Conservation (phyloP, 139 green algal genomes). For the Ulvella scutata region DNA sequence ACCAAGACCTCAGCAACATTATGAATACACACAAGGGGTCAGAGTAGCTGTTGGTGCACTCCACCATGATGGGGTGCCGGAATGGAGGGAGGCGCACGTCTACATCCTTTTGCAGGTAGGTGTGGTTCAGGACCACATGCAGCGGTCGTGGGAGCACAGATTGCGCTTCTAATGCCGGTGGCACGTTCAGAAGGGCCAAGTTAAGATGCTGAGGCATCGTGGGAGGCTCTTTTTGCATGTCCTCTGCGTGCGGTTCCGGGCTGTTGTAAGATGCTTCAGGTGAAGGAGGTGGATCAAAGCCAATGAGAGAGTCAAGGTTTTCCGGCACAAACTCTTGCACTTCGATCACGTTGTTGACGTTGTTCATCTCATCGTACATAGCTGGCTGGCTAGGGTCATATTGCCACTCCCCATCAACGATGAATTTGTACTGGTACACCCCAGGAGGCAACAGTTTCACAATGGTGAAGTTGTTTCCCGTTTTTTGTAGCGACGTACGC, state of each 20-base stretch:
- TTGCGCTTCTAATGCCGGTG: conserved; percentile 51
- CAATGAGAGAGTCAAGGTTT: conserved; percentile 76
- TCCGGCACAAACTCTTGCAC: conserved; percentile 92
- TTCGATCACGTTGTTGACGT: conserved; percentile 98
- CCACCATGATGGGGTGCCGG: no score
- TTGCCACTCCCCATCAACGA: conserved; percentile 94
- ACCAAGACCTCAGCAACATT: no score
- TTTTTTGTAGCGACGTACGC: conserved; percentile 56
- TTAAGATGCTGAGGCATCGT: conserved; percentile 85
- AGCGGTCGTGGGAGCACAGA: conserved; percentile 79
- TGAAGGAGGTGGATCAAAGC: conserved; percentile 85
- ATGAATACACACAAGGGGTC: no score
- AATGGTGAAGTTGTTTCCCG: conserved; percentile 87
- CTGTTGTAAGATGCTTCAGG: conserved; percentile 57
- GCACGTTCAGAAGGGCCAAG: conserved; percentile 92
- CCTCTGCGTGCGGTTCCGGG: conserved; percentile 46
- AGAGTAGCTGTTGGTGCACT: no score
- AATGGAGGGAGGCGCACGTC: no score
- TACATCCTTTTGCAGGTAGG: conserved; percentile 58
- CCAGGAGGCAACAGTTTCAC: conserved; percentile 88
- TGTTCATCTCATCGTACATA: conserved; percentile 93
- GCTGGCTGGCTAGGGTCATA: conserved; percentile 88
- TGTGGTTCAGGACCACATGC: conserved; percentile 96
- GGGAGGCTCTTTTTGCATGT: conserved; percentile 94
- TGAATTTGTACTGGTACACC: conserved; percentile 95